Evolutionary conservation across 257 asterid genomes (phyloP), one percentile per base, ranked within the genome.

Genomic region (Ilex asprella): DNA sequence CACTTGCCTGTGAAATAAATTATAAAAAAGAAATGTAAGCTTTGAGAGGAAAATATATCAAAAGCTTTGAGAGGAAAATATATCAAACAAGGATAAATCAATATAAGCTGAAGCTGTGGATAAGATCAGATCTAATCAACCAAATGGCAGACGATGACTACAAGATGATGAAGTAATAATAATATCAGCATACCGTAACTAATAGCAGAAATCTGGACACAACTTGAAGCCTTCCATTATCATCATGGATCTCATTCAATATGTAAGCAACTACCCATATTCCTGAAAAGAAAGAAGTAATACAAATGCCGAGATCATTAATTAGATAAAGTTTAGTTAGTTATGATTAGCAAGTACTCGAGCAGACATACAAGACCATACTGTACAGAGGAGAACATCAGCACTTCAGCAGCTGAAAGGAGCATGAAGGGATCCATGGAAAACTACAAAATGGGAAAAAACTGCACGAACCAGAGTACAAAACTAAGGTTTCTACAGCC

Each of bases 201-300:
- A 89, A 72, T 64, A 89, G 63, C 52, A 77, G 52, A 56, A 71
- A 84, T 78, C 96, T 84, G 29, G 95, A 82, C 70, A 80, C 76
- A 73, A 88, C 81, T 84, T 89, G 82, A 70, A 77, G 76, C 84
- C 83, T 58, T 31, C 82, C 44, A 39, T 61, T 74, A 56, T 81
- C 94, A 70, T 86, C 96, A 12, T 79, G 84, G 59, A 72, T 67
- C 85, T 84, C 93, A 54, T 81, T 86, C 78, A 86, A 65, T 66
- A 78, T 62, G 73, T 84, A 89, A 62, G 93, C 69, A 61, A 82
- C 77, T 78, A 73, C 81, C 95, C 95, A 84, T 59, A 84, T 65
- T 59, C 91, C 96, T 88, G 64, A 46, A 43, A 61, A 67, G 12
- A 64, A 64, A 6, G 52, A 66, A 66, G 50, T 35, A 35, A 35